A percentile compares a stretch with the other conserved stretches of the same genome.
phyloP scores from a whole-genome alignment of 2,329 filamentous ascomycete genomes.

The Aspergillus sp. region DNA sequence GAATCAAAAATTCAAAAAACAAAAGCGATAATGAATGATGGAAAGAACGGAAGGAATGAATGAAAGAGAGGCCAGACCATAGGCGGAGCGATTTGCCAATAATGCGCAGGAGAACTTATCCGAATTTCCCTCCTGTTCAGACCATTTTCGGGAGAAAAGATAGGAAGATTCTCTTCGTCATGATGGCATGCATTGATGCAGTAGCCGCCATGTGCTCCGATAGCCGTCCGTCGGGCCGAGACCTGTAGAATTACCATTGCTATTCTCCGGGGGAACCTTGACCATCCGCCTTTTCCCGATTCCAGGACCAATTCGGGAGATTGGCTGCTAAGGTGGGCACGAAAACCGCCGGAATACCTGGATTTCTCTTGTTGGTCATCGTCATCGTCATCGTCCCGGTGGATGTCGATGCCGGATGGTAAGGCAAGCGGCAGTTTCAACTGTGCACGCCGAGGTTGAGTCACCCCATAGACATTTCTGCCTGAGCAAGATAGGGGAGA shows the following conservation, averaged over 20 bases:
- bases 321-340: constrained; percentile 11
- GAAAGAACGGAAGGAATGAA: background rate
- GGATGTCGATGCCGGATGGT: too few relatives aligned
- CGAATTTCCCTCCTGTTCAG: too few relatives aligned
- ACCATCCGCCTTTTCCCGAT: constrained; percentile 37
- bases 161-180: background rate
- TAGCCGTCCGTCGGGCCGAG: constrained; percentile 30
- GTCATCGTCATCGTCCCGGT: background rate
- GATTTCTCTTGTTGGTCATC: background rate
- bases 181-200: background rate
- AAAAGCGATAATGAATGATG: constrained; percentile 4
- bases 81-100: background rate
- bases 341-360: constrained; percentile 25
- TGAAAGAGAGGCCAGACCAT: background rate
- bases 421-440: background rate
- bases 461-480: background rate
- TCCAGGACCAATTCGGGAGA: constrained; percentile 14
- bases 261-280: constrained; percentile 20
- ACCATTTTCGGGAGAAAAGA: background rate
- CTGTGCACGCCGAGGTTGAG: too few relatives aligned
- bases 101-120: constrained; percentile 13
- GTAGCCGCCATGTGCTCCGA: background rate
- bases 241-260: constrained; percentile 3
- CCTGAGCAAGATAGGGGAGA: too few relatives aligned
- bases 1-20: constrained; percentile 16